A percentile compares a stretch with the other conserved stretches of the same genome.
phyloP scores from a whole-genome alignment of 768 basidiomycete genomes.

The Boletus sp. region DNA sequence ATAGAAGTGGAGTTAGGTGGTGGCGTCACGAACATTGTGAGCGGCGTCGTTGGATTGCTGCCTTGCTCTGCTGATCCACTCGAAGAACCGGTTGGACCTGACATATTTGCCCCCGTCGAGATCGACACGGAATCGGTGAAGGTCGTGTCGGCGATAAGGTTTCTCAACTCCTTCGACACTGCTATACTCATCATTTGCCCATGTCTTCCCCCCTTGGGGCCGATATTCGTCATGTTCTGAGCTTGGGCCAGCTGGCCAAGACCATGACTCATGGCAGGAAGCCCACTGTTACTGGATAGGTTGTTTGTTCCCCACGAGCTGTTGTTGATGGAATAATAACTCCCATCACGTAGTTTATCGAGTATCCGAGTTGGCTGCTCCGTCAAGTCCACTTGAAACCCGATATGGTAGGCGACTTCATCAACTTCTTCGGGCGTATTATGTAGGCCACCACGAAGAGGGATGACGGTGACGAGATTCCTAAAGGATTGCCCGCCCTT shows the following conservation, averaged over 20 bases:
- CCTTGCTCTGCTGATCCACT: constrained; percentile 12
- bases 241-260: constrained; percentile 11
- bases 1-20: constrained; percentile 16
- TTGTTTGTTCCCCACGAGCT: constrained; percentile 16
- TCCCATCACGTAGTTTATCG: constrained; percentile 74
- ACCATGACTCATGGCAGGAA: background rate
- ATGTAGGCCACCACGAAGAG: constrained; percentile 63
- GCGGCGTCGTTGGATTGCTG: constrained; percentile 11
- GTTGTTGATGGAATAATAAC: constrained; percentile 65
- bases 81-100: constrained; percentile 24
- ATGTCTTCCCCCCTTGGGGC: constrained; percentile 23
- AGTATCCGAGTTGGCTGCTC: constrained; percentile 84
- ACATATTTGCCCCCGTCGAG: constrained; percentile 38
- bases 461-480: constrained; percentile 91
- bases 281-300: background rate
- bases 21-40: constrained; percentile 20
- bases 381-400: constrained; percentile 93
- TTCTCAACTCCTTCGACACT: constrained; percentile 53
- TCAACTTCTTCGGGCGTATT: constrained; percentile 52
- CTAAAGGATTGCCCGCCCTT: constrained; percentile 84
- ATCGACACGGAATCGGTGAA: constrained; percentile 51
- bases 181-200: constrained; percentile 33
- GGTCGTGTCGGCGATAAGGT: constrained; percentile 43
- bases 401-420: constrained; percentile 84
- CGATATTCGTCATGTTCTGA: constrained; percentile 21